Base-by-base conservation (phyloP, 2,329 filamentous ascomycete genomes). In the Penicillium thymicola region DNA sequence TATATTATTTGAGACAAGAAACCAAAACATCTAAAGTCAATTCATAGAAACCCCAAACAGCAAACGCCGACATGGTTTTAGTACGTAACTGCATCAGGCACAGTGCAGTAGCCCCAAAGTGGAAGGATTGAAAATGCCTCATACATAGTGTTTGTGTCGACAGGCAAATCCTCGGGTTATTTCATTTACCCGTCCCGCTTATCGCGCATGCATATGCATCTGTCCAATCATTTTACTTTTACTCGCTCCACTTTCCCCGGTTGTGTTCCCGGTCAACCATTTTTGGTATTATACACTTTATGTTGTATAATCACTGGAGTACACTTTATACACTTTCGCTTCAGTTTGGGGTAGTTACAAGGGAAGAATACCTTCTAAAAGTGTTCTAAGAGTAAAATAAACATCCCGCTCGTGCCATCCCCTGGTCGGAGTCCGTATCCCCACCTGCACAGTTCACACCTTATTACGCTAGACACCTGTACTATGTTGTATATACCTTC, bases 371-470 rank as follows among this genome's bases (percentile, higher is more conserved):
- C 38, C 7, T 25, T 41, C 13, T 9, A 14, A 30, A 1, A 32
- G 11, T 34, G 14, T 34, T 34, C 13, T 3, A 8, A 16, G 6
- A 1, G 16, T 21, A 2, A 32, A 45, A 30, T 45, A 21, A 45
- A 46, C 13, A 55, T 55, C 54, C 48, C 48, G 54, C 54, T 46
- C 48, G 54, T 58, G 55, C 45, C 40, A 55, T 49, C 13, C 34
- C 46, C 13, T 52, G 54, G 6, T 28, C 38, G 27, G 30, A 54
- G 44, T 54, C 50, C 40, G 47, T 18, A 25, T 47, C 32, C 27
- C 41, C 47, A 52, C 55, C 40, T 54, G 55, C 55, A 58, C 55
- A 55, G 55, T 45, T 58, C 55, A 55, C 55, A 58, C 51, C 40
- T 58, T 58, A 58, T 58, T 55, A 44, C 38, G 16, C 42, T 43